Base-by-base conservation (phyloP, 2,329 filamentous ascomycete genomes). In the Phaeophleospora eucalypticola region DNA sequence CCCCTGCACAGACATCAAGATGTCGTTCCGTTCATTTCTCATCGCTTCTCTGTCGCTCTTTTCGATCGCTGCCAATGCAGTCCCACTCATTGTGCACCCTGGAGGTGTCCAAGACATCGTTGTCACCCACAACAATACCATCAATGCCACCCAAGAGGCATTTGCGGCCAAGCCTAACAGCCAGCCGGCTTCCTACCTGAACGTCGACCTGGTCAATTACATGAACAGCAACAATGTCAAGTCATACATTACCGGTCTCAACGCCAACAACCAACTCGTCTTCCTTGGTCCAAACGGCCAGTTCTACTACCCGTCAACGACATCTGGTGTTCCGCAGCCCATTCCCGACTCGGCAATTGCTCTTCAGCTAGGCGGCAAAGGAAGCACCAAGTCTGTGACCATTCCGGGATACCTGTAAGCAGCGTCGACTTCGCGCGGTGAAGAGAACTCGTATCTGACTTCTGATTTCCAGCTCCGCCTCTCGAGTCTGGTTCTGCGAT, bases 401-500 rank as follows among this genome's bases (percentile, higher is more conserved):
- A 51, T 76, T 1, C 69, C 73, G 3, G 67, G 67, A 3, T 66
- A 69, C 14, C 59, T 76, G 27, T 42, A 16, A 37, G 36, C 7
- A 9, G 18, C 12, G 16, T 19, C 12, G 36, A 9, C 36, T n/a
- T n/a, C 16, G 4, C n/a, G 24, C 12, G 24, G 36, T 17, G 8
- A 6, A 19, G 19, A 19, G 18, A 17, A 6, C 6, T 6, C 15
- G 36, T 17, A 18, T 3, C 36, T 37, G 36, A 37, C 16, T 9
- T 4, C 10, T 4, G n/a, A 18, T 19, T 10, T 3, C 8, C 16
- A 37, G 36, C 35, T 57, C 53, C 32, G 66, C 70, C 1, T 42
- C 44, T n/a, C 70, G 73, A 4, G 59, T 76, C 21, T 76, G 73
- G 64, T 74, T 75, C 51, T 62, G 69, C 18, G 66, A 69, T 19